These are phyloP conservation scores for Fusarium staphyleae DNA, from an alignment of 2,329 filamentous ascomycete species.

Conservation along the genomic window DNA sequence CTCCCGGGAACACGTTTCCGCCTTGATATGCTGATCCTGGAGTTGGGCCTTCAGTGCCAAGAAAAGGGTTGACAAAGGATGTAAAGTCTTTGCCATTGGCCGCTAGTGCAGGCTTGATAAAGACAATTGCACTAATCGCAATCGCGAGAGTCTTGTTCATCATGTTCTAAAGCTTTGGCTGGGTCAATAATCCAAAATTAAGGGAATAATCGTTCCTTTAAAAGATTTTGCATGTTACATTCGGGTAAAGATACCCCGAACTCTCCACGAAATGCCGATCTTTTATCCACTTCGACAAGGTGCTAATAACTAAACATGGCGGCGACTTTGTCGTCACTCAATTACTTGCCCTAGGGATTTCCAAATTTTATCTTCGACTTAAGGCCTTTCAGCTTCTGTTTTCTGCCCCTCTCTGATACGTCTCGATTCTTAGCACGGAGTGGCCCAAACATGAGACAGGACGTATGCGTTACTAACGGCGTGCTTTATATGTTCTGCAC, in stretches of 20 bases:
- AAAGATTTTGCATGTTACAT: background rate
- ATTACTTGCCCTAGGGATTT: too few relatives aligned
- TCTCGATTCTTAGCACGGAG: too few relatives aligned
- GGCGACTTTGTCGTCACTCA: too few relatives aligned
- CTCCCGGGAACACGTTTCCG: slow-evolving; percentile 55
- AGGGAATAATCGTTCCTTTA: too few relatives aligned
- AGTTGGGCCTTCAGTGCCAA: slow-evolving; percentile 55
- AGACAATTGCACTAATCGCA: background rate
- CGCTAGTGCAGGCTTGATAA: background rate
- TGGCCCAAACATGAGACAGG: too few relatives aligned
- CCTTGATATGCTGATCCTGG: slow-evolving; percentile 53
- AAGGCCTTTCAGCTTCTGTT: too few relatives aligned
- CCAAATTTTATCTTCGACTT: too few relatives aligned
- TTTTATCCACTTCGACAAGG: background rate
- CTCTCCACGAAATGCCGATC: background rate
- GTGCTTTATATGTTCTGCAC: too few relatives aligned
- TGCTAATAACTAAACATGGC: too few relatives aligned
- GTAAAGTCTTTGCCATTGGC: slow-evolving; percentile 6
- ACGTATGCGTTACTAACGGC: too few relatives aligned
- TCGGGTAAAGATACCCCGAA: slow-evolving; percentile 5
- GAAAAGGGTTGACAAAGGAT: slow-evolving; percentile 55
- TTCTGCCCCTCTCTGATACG: too few relatives aligned
- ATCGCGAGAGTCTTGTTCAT: background rate
- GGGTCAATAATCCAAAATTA: too few relatives aligned
- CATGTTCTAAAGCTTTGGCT: background rate